Base-by-base conservation (phyloP, 768 basidiomycete species). In the Hemileccinum impolitum region DNA sequence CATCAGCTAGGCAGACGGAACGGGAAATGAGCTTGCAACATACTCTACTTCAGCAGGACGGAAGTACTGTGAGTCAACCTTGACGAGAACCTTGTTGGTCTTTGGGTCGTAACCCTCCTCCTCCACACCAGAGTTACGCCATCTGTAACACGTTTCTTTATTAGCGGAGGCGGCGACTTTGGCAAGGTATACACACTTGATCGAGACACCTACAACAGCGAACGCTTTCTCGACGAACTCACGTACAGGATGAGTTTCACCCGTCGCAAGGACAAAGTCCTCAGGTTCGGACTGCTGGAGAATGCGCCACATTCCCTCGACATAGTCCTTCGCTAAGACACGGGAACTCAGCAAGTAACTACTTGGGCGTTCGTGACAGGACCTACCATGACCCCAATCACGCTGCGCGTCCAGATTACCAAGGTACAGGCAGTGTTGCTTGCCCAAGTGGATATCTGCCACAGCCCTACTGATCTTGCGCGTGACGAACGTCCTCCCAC, bases 251-350 rank as follows among this genome's bases (percentile, higher is more conserved):
- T 98, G 94, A 26, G 92, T 97, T 75, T 98, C 95, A 25, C 93
- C 93, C 1, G 93, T 96, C 0, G 94, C 93, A 39, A 96, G 88
- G 45, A 96, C 93, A 61, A 90, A 98, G 71, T 98, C 94, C 10
- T 93, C 82, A 1, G 94, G 73, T 18, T 60, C 52, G 7, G 84
- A 75, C 68, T 95, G 92, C 68, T 98, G 94, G 39, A 97, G 82
- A 82, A 98, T 93, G 62, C 78, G 77, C 93, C 94, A 96, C 94
- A 96, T 96, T 35, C 94, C 94, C 70, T 97, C 94, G 10, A 96
- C 87, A 66, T 95, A 96, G 66, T 92, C 89, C 51, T 81, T 82
- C 43, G 88, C 88, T 90, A 51, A 18, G 32, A 43, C 15, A n/a
- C 25, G 36, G 15, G 35, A 23, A 42, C 30, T 61, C 43, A 62